Base-by-base conservation (phyloP, 2,329 filamentous ascomycete species). In the Lasiodiplodia citricola region DNA sequence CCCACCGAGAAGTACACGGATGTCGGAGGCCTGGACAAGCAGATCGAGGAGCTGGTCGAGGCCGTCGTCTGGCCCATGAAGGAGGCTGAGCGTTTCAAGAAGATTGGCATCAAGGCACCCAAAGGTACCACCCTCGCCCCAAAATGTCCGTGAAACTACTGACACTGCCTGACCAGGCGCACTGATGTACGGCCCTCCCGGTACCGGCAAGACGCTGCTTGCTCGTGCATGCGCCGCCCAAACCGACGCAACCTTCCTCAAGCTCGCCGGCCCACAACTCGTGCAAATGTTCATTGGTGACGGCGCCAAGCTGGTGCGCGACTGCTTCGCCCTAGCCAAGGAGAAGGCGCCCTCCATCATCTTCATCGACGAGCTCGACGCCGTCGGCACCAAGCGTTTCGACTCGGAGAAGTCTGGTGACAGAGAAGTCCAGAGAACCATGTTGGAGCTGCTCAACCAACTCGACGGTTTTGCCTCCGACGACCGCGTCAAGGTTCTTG, bases 201-300 rank as follows among this genome's bases (percentile, higher is more conserved):
- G 93, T 80, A 97, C 93, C 18, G 93, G 93, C 77, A 97, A 96
- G 84, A 97, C 93, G 1, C 89, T 97, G 1, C 88, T 99, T 70
- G 96, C 96, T 71, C 91, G 96, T 84, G 96, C 96, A 70, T 99
- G 96, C 80, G 96, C 96, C 5, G 96, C 96, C 60, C 96, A 99
- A 83, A 98, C 96, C 70, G 96, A 99, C 74, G 96, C 96, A 72
- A 99, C 96, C 28, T 99, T 99, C 87, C 90, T 99, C 78, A 99
- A 99, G 83, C 92, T 99, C 68, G 96, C 96, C 70, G 96, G 96
- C 63, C 96, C 96, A 5, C 96, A 99, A 83, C 89, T 99, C 50
- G 96, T 99, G 37, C 96, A 99, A 81, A 99, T 98, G 96, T 99
- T 98, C 81, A 99, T 99, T 51, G 96, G 96, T 80, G 96, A 99